Conservation (phyloP, 345 rosid genomes). For the Draba incana region DNA sequence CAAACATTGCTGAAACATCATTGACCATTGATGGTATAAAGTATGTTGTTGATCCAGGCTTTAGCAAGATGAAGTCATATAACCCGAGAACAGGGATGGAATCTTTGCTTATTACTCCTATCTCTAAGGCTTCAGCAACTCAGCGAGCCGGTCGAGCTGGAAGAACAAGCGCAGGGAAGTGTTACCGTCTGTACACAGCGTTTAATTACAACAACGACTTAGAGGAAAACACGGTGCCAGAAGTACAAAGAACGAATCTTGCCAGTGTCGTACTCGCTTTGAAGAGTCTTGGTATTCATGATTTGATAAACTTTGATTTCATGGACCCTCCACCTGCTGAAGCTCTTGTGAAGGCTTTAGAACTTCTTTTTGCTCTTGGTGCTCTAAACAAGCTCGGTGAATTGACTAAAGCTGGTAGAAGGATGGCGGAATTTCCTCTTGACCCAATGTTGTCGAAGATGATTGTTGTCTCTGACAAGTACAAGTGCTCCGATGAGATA, state of each 20-base stretch:
- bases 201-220: slow-evolving; percentile 80
- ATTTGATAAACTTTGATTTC: slow-evolving; percentile 86
- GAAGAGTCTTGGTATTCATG: slow-evolving; percentile 98
- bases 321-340: slow-evolving; percentile 99
- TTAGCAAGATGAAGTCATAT: slow-evolving; percentile 93
- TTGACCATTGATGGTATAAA: slow-evolving; percentile 91
- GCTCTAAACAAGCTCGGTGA: slow-evolving; percentile 93
- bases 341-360: slow-evolving; percentile 88
- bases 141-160: slow-evolving; percentile 98
- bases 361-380: slow-evolving; percentile 81
- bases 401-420: slow-evolving; percentile 90
- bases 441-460: slow-evolving; percentile 92
- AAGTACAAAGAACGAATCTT: slow-evolving; percentile 92
- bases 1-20: slow-evolving; percentile 98
- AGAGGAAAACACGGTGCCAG: slow-evolving; percentile 92
- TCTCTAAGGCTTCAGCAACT: slow-evolving; percentile 94
- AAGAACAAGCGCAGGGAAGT: slow-evolving; percentile 94
- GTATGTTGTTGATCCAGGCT: slow-evolving; percentile 96
- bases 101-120: slow-evolving; percentile 83
- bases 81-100: slow-evolving; percentile 99
- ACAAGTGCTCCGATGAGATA: slow-evolving; percentile 88
- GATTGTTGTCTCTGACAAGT: slow-evolving; percentile 92
- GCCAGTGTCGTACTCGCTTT: slow-evolving; percentile 91
- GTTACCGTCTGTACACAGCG: slow-evolving; percentile 85
- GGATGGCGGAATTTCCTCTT: slow-evolving; percentile 97